Evolutionary conservation across 2,329 filamentous ascomycete genomes (phyloP).

Genomic region (Clarireedia homoeocarpa): DNA sequence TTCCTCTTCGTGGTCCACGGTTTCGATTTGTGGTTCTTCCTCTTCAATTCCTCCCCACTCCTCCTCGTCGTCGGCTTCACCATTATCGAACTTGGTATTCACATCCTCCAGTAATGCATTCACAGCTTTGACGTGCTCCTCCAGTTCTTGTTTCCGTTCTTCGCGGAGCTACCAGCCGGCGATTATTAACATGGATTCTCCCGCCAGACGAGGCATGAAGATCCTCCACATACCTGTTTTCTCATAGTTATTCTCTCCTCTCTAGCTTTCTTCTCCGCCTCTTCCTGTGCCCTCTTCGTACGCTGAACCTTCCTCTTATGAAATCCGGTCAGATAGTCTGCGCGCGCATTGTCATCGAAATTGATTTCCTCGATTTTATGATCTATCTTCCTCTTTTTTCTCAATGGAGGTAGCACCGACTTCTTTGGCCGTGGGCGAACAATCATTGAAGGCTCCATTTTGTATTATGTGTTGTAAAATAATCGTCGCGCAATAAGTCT

Average conservation of each 20-base stretch:
- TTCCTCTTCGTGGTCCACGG: conserved; percentile 74
- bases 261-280: conserved; percentile 66
- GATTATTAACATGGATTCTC: too few species aligned
- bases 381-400: conserved; percentile 57
- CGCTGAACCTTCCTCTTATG: conserved; percentile 90
- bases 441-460: conserved; percentile 36
- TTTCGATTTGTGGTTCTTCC: conserved; percentile 25
- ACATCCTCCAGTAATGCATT: conserved; percentile 42
- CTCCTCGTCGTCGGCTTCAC: conserved; percentile 33
- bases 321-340: conserved; percentile 90
- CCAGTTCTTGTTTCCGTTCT: conserved; percentile 71
- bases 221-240: conserved; percentile 54
- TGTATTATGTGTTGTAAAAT: conserved; percentile 1
- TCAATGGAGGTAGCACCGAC: conserved; percentile 45
- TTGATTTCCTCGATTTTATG: conserved; percentile 65
- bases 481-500: background rate
- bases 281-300: conserved; percentile 75
- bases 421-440: conserved; percentile 53
- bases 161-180: conserved; percentile 60
- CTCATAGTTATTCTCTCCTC: conserved; percentile 68
- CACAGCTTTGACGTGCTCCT: conserved; percentile 72
- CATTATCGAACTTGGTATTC: conserved; percentile 27
- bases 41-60: conserved; percentile 59
- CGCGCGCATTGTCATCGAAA: conserved; percentile 72
- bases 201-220: background rate